Conservation (phyloP, 164 flowering plant genomes). For the Tetrastigma voinierianum region DNA sequence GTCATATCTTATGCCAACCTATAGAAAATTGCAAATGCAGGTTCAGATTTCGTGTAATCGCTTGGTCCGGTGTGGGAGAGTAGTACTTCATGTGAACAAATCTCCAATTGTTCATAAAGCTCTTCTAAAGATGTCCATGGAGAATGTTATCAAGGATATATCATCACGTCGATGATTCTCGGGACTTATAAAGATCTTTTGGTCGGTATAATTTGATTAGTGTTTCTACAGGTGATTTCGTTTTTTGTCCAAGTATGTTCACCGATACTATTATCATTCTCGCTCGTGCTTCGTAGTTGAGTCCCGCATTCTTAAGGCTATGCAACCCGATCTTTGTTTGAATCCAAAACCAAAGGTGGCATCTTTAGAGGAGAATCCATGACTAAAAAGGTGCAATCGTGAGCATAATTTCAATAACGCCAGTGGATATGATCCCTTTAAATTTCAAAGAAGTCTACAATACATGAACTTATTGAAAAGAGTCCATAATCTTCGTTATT, state of each 20-base stretch:
- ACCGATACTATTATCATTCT: not conserved
- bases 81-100: not conserved
- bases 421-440: too few relatives aligned
- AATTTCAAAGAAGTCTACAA: not conserved
- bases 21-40: conserved; percentile 16
- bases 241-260: not conserved
- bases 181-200: conserved; percentile 28
- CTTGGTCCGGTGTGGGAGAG: not conserved
- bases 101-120: conserved; percentile 25
- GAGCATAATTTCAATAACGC: not conserved
- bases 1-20: not conserved
- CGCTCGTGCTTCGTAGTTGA: conserved; percentile 22
- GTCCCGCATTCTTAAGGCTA: conserved; percentile 29
- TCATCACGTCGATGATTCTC: conserved; percentile 23
- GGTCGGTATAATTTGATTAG: conserved; percentile 23
- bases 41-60: conserved; percentile 31
- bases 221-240: not conserved
- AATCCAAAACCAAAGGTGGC: conserved; percentile 25
- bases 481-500: not conserved
- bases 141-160: conserved; percentile 36
- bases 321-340: conserved; percentile 32
- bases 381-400: conserved; percentile 20
- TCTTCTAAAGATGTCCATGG: conserved; percentile 23
- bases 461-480: conserved; percentile 1
- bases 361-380: conserved; percentile 1